Percentiles rank a stretch among this genome's conserved stretches.
These are phyloP conservation scores for Aspergillus sclerotiicarbonarius DNA, from an alignment of 495 filamentous ascomycete genomes.

Conservation along the genomic window DNA sequence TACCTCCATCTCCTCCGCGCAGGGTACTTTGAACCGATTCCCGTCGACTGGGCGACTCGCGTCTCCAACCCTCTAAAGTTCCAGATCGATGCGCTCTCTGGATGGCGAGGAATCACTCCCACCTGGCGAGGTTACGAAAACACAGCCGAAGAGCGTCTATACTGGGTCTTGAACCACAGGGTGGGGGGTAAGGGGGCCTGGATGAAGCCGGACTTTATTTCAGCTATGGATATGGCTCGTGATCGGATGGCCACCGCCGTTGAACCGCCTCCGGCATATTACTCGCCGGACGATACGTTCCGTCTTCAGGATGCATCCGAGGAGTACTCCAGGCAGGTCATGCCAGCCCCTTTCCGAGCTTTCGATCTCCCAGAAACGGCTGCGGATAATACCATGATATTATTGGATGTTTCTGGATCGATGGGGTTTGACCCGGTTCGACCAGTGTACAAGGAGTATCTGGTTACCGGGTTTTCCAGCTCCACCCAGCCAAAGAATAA, in stretches of 20 bases:
- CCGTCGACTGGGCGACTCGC: constrained; percentile 39
- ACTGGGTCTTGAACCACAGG: constrained; percentile 49
- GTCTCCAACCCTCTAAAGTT: constrained; percentile 46
- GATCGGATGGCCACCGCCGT: constrained; percentile 42
- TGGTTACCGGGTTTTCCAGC: constrained; percentile 35
- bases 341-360: constrained; percentile 34
- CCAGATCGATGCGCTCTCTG: constrained; percentile 39
- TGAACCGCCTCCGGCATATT: constrained; percentile 38
- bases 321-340: constrained; percentile 45
- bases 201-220: constrained; percentile 46
- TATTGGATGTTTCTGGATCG: constrained; percentile 45
- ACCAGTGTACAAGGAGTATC: constrained; percentile 41
- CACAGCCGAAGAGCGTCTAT: constrained; percentile 47
- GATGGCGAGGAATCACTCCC: constrained; percentile 50
- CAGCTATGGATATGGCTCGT: constrained; percentile 39
- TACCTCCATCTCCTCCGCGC: constrained; percentile 48
- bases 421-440: constrained; percentile 45
- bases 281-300: constrained; percentile 38
- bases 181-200: constrained; percentile 23
- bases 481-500: constrained; percentile 47
- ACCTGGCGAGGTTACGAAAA: constrained; percentile 48
- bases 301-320: constrained; percentile 32
- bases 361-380: constrained; percentile 33
- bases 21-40: constrained; percentile 51
- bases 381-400: constrained; percentile 46